Percentiles rank a stretch among this genome's conserved stretches.
Conservation (phyloP, 306 rosid genomes). For the Cicer bijugum region DNA sequence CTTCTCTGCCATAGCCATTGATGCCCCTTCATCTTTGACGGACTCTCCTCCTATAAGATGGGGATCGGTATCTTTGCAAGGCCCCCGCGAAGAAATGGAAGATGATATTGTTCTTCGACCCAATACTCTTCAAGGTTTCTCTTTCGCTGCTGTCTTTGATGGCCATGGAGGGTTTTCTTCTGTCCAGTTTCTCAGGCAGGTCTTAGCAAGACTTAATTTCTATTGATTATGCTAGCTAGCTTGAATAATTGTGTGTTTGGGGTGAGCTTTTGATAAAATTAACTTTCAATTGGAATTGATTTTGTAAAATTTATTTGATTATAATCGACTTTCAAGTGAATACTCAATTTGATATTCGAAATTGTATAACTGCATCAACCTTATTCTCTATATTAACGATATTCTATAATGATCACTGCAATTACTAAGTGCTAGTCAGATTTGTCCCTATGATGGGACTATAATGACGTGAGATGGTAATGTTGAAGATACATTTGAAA, state of each 20-base stretch:
- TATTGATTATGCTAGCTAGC: background rate
- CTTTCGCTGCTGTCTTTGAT: slow-evolving; percentile 93
- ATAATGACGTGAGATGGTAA: too few species aligned
- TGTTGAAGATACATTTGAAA: too few species aligned
- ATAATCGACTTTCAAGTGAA: background rate
- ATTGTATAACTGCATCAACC: too few species aligned
- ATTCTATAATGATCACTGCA: too few species aligned
- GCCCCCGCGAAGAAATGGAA: slow-evolving; percentile 91
- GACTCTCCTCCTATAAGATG: slow-evolving; percentile 70
- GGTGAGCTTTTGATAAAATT: background rate
- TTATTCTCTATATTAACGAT: too few species aligned
- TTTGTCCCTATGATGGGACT: too few species aligned
- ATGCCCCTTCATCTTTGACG: slow-evolving; percentile 68
- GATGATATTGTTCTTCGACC: slow-evolving; percentile 72
- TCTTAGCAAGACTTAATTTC: slow-evolving; percentile 24
- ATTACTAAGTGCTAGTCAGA: too few species aligned
- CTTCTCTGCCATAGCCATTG: slow-evolving; percentile 88
- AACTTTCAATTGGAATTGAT: background rate
- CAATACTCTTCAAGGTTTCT: slow-evolving; percentile 65
- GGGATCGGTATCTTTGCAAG: slow-evolving; percentile 85
- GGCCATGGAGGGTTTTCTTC: slow-evolving; percentile 94
- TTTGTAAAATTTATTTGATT: background rate
- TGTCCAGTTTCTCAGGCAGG: slow-evolving; percentile 94
- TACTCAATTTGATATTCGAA: too few species aligned
- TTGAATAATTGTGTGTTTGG: background rate